Evolutionary conservation across 2,329 filamentous ascomycete species (phyloP).

Genomic region (Curvularia hawaiiensis): DNA sequence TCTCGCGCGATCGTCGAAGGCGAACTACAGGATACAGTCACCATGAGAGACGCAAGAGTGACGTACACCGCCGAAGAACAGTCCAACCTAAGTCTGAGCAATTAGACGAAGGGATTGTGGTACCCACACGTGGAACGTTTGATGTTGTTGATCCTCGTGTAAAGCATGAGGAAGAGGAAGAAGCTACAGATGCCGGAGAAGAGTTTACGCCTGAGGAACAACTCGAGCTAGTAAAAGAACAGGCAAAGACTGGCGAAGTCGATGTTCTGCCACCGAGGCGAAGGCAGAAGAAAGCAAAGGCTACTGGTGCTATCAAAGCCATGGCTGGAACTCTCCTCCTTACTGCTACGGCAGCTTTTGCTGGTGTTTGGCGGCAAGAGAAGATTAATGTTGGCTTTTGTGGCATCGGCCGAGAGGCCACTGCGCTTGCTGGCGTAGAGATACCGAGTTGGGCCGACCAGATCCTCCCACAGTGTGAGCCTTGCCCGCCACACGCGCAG

Average conservation of each 20-base stretch:
- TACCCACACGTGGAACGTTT: slow-evolving; percentile 63
- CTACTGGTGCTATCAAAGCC: slow-evolving; percentile 60
- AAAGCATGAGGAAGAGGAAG: slow-evolving; percentile 45
- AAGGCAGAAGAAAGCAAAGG: slow-evolving; percentile 41
- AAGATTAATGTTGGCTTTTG: slow-evolving; percentile 97
- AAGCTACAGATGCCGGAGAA: slow-evolving; percentile 72
- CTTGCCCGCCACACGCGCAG: slow-evolving; percentile 86
- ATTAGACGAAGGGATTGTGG: slow-evolving; percentile 58
- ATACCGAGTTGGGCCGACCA: slow-evolving; percentile 75
- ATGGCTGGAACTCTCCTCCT: slow-evolving; percentile 74
- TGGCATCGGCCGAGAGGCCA: slow-evolving; percentile 71
- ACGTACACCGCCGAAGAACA: slow-evolving; percentile 50
- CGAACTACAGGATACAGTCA: slow-evolving; percentile 55
- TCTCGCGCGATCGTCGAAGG: slow-evolving; percentile 55
- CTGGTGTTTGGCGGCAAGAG: slow-evolving; percentile 87
- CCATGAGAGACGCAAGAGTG: slow-evolving; percentile 51
- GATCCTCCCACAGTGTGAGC: slow-evolving; percentile 82
- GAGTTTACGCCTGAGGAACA: slow-evolving; percentile 92
- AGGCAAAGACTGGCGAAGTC: slow-evolving; percentile 60
- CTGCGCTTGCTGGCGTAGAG: slow-evolving; percentile 63
- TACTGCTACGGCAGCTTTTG: slow-evolving; percentile 73
- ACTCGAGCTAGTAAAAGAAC: slow-evolving; percentile 75
- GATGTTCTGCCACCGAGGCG: slow-evolving; percentile 53
- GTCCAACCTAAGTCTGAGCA: slow-evolving; percentile 51
- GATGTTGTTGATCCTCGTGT: slow-evolving; percentile 59